Evolutionary conservation across 2,329 filamentous ascomycete species (phyloP).

Genomic region (Sporothrix brunneoviolacea): DNA sequence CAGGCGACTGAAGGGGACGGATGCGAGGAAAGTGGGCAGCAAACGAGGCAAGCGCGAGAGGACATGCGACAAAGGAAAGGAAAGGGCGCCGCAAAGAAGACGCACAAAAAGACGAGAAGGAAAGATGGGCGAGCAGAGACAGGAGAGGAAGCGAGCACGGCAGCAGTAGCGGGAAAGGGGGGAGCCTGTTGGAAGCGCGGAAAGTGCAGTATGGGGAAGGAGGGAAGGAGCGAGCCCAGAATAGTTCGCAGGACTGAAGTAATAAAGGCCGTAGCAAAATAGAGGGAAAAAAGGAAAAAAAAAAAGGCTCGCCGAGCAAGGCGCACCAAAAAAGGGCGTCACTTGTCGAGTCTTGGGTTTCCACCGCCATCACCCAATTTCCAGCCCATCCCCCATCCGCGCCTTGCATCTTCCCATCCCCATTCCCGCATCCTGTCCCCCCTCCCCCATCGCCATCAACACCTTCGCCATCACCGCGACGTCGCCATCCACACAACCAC

Average conservation of each 20-base stretch:
- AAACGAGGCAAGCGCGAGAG: background rate
- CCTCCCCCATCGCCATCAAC: conserved; percentile 4
- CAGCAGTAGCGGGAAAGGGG: background rate
- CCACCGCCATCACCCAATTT: conserved; percentile 15
- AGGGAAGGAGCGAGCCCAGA: conserved; percentile 14
- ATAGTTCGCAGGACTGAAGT: conserved; percentile 12
- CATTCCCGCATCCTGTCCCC: background rate
- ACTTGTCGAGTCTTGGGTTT: conserved; percentile 9
- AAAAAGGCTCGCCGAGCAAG: conserved; percentile 17
- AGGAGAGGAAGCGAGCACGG: background rate
- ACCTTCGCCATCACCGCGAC: conserved; percentile 5
- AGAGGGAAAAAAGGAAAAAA: conserved; percentile 4
- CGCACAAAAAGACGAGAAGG: background rate
- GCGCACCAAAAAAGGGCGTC: conserved; percentile 16
- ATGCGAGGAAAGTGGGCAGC: background rate
- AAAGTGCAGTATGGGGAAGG: conserved; percentile 1
- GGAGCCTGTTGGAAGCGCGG: conserved; percentile 1
- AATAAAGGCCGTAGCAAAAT: conserved; percentile 9
- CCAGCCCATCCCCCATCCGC: conserved; percentile 11
- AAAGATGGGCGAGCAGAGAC: background rate
- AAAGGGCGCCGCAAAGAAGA: too few relatives aligned
- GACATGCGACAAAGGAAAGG: background rate
- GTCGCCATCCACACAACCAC: conserved; percentile 1
- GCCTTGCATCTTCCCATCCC: background rate
- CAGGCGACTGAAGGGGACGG: background rate